Evolutionary conservation across 495 filamentous ascomycete genomes (phyloP), one percentile per base, ranked within the genome.

Genomic region (Tuber brumale): DNA sequence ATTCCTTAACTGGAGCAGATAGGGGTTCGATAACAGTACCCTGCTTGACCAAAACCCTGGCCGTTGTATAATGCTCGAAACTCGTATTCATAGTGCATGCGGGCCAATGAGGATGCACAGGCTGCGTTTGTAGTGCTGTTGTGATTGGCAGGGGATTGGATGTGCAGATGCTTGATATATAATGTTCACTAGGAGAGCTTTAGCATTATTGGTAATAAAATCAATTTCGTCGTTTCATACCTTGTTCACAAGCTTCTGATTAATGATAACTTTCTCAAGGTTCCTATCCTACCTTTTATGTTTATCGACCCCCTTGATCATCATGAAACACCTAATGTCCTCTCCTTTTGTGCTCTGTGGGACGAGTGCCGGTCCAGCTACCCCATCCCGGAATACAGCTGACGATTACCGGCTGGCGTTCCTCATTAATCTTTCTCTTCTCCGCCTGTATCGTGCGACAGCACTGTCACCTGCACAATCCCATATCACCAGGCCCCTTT

Each of bases 71-170:
- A 74, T 90, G 88, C 85, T 97, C 94, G 86, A 96, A 95, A 21
- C 91, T 94, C 84, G 93, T 89, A 87, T 97, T 98, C 21, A 95
- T 97, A 78, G 89, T 88, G 93, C 94, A 97, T 85, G 98, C 96
- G 1, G 93, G 94, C 12, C 95, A 43, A 97, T 89, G 19, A 95
- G 95, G 74, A 97, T 81, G 44, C 95, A 88, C 43, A 99, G 85
- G 76, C 91, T 92, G 44, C 94, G 87, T 85, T 99, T 95, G 85
- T 99, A 99, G 85, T 99, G 94, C 78, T 91, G 86, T 79, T 88
- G 89, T 37, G 88, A 91, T 86, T 97, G 94, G 84, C 93, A 98
- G 12, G 90, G 92, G 85, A 94, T 91, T 57, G 95, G 95, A 72
- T 98, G 86, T 75, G 87, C 86, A 14, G 89, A 89, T 16, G 96